Base-by-base conservation (phyloP, 2,329 filamentous ascomycete species). In the Periconia sp. region DNA sequence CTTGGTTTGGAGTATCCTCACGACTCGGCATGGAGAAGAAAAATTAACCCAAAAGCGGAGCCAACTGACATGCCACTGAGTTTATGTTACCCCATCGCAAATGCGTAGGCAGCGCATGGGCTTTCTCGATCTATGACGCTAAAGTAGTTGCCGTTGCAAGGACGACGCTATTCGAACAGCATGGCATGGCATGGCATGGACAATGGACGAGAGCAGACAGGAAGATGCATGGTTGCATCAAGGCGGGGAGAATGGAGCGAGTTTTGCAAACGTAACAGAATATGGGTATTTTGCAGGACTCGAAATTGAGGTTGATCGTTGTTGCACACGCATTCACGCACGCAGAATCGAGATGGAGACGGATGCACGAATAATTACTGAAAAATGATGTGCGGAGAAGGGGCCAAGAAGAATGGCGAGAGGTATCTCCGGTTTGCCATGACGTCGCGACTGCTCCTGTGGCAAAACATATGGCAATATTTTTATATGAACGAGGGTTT, bases 201-300 rank as follows among this genome's bases (percentile, higher is more conserved):
- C 23, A 27, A 8, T 27, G 3, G 23, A 27, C 23, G 23, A 27
- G 23, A 54, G 58, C 47, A 51, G 61, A 60, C 61, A 64, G 59
- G 64, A 58, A 62, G 50, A 58, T 53, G 63, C 64, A 68, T 64
- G 60, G 63, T 48, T 37, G 40, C 3, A 11, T 45, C 45, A 40
- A 45, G 53, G 53, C 68, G 69, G 66, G 69, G 67, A 37, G 11
- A 70, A 69, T 27, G 53, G 49, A 18, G 62, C 23, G 23, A 27
- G 23, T 27, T 63, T 70, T 67, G 52, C 53, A 71, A 66, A 72
- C 70, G 70, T 72, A 72, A 72, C 54, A 71, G 60, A 68, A 68
- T 69, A 37, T 37, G 11, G 15, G 15, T n/a, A 37, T 3, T 13
- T 37, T 11, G 33, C 11, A 13, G 33, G 8, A 27, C 23, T 27